phyloP scores from a whole-genome alignment of 2,329 filamentous ascomycete species.

The Aspergillus sp. region DNA sequence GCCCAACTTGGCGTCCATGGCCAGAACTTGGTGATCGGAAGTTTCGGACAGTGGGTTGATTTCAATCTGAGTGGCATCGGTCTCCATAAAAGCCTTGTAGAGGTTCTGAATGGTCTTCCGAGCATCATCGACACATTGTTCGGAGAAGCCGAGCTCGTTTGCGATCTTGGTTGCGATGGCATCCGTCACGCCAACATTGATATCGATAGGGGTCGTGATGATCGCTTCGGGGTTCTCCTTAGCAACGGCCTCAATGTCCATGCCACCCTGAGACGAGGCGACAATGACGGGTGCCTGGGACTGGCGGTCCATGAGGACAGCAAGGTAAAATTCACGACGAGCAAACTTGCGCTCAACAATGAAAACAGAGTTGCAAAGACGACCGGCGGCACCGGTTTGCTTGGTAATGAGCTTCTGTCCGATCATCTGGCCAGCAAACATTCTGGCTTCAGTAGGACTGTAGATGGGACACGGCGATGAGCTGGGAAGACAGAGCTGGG shows the following conservation, averaged over 20 bases:
- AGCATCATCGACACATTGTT: constrained; percentile 94
- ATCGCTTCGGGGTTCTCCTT: constrained; percentile 98
- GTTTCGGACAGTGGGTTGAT: constrained; percentile 99
- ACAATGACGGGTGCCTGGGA: constrained; percentile 93
- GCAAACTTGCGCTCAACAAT: constrained; percentile 99
- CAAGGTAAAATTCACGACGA: constrained; percentile 97
- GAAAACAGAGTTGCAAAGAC: constrained; percentile 95
- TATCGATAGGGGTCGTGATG: constrained; percentile 88
- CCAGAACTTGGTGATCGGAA: constrained; percentile 94
- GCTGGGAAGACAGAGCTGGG: constrained; percentile 6
- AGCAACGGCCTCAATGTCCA: constrained; percentile 98
- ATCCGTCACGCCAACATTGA: constrained; percentile 92
- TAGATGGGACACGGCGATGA: constrained; percentile 6
- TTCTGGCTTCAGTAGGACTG: constrained; percentile 83
- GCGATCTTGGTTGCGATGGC: constrained; percentile 90
- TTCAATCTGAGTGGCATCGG: constrained; percentile 98
- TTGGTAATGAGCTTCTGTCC: constrained; percentile 99
- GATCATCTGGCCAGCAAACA: constrained; percentile 99
- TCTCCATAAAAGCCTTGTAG: constrained; percentile 98
- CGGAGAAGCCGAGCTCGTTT: constrained; percentile 90
- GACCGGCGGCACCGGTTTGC: constrained; percentile 91
- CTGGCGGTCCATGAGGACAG: constrained; percentile 94
- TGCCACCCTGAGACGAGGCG: constrained; percentile 95
- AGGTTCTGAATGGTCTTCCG: constrained; percentile 98
- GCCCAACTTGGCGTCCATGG: constrained; percentile 98